Evolutionary conservation across 257 asterid genomes (phyloP).

Genomic region (Lycium ferocissimum): DNA sequence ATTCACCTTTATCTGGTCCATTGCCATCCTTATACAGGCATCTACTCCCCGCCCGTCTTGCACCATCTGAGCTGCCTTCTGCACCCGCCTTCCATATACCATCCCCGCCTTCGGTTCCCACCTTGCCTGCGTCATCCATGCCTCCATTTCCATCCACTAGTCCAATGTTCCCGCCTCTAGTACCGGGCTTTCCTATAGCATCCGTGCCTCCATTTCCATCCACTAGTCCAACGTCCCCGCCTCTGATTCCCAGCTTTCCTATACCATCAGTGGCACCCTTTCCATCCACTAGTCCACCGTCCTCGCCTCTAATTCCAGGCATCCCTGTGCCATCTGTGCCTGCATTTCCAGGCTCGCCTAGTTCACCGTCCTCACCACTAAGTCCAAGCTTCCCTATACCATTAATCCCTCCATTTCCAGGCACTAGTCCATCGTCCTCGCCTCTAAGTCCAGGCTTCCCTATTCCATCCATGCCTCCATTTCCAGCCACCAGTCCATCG

Average conservation of each 20-base stretch:
- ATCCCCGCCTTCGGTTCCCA: not conserved
- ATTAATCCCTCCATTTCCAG: not conserved
- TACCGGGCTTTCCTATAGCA: not conserved
- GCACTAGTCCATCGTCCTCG: rapidly evolving
- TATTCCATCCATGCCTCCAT: slow-evolving; percentile 37
- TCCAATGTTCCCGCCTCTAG: not conserved
- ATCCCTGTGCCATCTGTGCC: not conserved
- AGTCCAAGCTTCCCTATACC: not conserved
- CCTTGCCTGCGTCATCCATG: not conserved
- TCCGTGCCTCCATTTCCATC: not conserved
- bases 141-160: not conserved
- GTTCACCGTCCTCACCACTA: not conserved
- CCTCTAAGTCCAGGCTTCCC: not conserved
- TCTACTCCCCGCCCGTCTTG: not conserved
- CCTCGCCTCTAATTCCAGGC: not conserved
- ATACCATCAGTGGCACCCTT: not conserved
- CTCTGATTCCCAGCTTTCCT: not conserved
- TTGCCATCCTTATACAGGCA: not conserved
- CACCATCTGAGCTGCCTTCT: slow-evolving; percentile 21
- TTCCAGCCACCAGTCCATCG: slow-evolving; percentile 57
- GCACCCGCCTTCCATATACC: not conserved
- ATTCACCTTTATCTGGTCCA: not conserved
- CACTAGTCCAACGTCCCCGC: not conserved
- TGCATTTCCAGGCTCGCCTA: not conserved
- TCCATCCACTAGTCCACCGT: slow-evolving; percentile 17